Base-by-base conservation (phyloP, 1,139 yeast genomes). In the Blastobotrys proliferans region DNA sequence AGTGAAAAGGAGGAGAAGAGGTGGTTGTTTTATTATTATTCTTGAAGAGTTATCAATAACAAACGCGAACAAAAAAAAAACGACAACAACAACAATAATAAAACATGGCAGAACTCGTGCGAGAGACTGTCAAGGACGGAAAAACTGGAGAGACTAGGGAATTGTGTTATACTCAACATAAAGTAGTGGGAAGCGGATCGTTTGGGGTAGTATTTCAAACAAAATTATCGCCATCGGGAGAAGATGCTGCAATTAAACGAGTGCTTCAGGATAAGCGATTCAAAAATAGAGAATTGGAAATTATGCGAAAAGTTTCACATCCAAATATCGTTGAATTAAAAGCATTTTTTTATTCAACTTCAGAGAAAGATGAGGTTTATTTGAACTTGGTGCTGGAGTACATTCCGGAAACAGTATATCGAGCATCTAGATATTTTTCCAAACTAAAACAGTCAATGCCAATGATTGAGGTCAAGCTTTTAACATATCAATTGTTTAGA, bases 121-220 rank as follows among this genome's bases (percentile, higher is more conserved):
- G 80, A 40, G 90, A 83, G 62, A 78, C 76, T 49, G 94, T 82
- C 49, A 79, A 76, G 56, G 83, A 82, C 56, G 92, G 94, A 41
- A 81, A 75, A 56, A 77, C 83, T 16, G 90, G 85, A 47, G 81
- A 78, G 52, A 58, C 71, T 30, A 73, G 73, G 46, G 75, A 75
- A 44, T 72, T 85, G 47, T 76, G 76, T 49, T 84, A 83, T 67
- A 77, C 86, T 25, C 86, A 81, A 59, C 76, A 79, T 46, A 80
- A 85, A 57, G 90, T 90, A 73, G 95, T 90, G 41, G 98, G 98
- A 14, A 95, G 87, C 64, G 98, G 98, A 13, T 88, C 97, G 17
- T 92, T 92, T 69, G 98, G 98, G 4, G 92, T 88, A 26, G 98
- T 92, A 22, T 88, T 87, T 62, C 94, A 87, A 57, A 87, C 96